phyloP scores from a whole-genome alignment of 306 rosid species.

The Glycyrrhiza uralensis region DNA sequence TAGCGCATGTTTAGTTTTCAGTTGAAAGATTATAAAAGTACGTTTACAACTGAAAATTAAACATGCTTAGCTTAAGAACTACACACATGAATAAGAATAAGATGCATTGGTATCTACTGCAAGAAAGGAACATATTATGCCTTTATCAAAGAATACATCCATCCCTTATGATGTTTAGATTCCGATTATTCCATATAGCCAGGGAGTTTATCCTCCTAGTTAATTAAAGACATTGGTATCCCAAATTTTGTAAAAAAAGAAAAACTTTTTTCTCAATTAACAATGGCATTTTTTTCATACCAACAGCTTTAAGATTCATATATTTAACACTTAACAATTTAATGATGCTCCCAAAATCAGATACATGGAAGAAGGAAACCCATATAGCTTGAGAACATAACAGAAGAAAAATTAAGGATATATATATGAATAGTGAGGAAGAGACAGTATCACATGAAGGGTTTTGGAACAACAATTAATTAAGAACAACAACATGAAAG shows the following conservation, averaged over 20 bases:
- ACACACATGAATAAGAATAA: conserved; percentile 10
- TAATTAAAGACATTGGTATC: neutral
- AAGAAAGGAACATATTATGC: neutral
- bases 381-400: conserved; percentile 12
- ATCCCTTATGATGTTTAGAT: neutral
- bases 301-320: neutral
- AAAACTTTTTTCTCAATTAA: neutral
- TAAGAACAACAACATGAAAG: conserved; percentile 41
- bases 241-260: neutral
- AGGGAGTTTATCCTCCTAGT: neutral
- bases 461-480: conserved; percentile 27
- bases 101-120: neutral
- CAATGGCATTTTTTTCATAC: neutral
- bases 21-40: too few species aligned
- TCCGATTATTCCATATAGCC: conserved; percentile 2
- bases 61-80: neutral
- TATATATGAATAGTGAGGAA: neutral
- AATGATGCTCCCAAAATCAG: conserved; percentile 27
- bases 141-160: neutral
- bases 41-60: too few species aligned
- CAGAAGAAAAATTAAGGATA: conserved; percentile 2
- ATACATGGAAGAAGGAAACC: conserved; percentile 33
- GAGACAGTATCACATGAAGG: conserved; percentile 58
- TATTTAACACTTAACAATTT: conserved; percentile 4
- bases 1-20: too few species aligned